Conservation (phyloP, 2,329 filamentous ascomycete species). For the Alternaria triticimaculans region DNA sequence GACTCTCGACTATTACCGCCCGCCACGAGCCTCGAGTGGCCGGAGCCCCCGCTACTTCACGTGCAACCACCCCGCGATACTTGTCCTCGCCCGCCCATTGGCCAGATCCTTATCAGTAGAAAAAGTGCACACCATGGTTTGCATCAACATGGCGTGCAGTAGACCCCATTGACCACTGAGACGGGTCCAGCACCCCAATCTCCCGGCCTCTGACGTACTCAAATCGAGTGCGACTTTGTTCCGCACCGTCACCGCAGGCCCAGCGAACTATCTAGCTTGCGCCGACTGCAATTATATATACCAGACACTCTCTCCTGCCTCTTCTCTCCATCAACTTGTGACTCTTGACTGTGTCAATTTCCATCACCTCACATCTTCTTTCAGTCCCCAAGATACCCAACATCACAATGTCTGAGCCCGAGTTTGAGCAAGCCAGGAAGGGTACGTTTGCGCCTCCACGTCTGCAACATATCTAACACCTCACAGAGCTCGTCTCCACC, state of each 20-base stretch:
- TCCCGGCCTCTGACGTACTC: slow-evolving; percentile 70
- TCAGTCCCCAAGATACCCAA: slow-evolving; percentile 10
- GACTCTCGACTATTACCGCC: slow-evolving; percentile 37
- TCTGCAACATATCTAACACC: slow-evolving; percentile 16
- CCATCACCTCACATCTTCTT: slow-evolving; percentile 10
- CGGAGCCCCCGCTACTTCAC: slow-evolving; percentile 31
- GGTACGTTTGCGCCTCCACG: slow-evolving; percentile 60
- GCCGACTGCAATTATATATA: slow-evolving; percentile 40
- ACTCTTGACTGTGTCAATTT: slow-evolving; percentile 5
- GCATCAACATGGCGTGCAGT: slow-evolving; percentile 28
- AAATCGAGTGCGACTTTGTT: slow-evolving; percentile 48
- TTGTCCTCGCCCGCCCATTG: slow-evolving; percentile 28
- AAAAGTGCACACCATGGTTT: slow-evolving; percentile 43
- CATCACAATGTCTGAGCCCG: slow-evolving; percentile 82
- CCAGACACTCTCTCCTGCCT: slow-evolving; percentile 16
- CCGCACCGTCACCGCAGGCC: slow-evolving; percentile 18
- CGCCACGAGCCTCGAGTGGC: slow-evolving; percentile 19
- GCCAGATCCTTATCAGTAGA: slow-evolving; percentile 42
- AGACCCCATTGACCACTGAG: slow-evolving; percentile 36
- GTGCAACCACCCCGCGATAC: slow-evolving; percentile 31
- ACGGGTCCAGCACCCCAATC: slow-evolving; percentile 69
- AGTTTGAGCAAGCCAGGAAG: slow-evolving; percentile 98
- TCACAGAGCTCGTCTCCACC: slow-evolving; percentile 85
- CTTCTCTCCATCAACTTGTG: slow-evolving; percentile 13
- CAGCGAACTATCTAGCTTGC: slow-evolving; percentile 20